phyloP scores from a whole-genome alignment of 495 filamentous ascomycete species.

The Xylaria flabelliformis region DNA sequence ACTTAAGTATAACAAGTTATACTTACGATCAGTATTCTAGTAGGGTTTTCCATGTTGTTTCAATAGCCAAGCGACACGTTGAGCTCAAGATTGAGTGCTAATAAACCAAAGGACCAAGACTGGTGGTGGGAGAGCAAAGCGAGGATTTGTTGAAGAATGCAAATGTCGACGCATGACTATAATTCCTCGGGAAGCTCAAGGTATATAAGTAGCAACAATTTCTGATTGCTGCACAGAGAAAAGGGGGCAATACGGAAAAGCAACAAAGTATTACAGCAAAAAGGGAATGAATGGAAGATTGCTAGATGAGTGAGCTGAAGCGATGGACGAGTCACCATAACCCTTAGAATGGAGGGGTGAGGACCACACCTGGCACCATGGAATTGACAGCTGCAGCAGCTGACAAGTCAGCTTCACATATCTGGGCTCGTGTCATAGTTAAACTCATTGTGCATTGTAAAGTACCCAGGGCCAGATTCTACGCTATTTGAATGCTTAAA shows the following conservation, averaged over 20 bases:
- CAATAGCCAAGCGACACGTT: background rate
- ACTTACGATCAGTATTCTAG: slow-evolving; percentile 34
- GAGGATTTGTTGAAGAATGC: slow-evolving; percentile 8
- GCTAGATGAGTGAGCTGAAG: background rate
- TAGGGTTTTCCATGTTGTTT: slow-evolving; percentile 29
- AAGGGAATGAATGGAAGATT: background rate
- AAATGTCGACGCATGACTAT: slow-evolving; percentile 20
- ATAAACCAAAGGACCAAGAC: slow-evolving; percentile 1
- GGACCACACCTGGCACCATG: background rate
- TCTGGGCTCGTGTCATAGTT: background rate
- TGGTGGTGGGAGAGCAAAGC: slow-evolving; percentile 12
- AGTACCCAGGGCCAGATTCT: background rate
- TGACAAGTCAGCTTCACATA: background rate
- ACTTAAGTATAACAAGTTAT: background rate
- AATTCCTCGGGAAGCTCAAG: background rate
- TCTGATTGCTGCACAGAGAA: background rate
- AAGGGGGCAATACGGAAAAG: background rate
- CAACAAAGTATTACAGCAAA: slow-evolving; percentile 5
- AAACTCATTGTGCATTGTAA: background rate
- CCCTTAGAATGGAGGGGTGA: background rate
- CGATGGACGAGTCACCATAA: background rate
- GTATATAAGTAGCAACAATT: background rate
- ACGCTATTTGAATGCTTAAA: background rate
- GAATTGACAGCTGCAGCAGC: background rate
- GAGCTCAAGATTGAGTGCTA: background rate